Percentiles rank a stretch among this genome's conserved stretches.
These are phyloP conservation scores for Nicotiana sylvestris DNA, from an alignment of 257 asterid genomes.

Conservation along the genomic window DNA sequence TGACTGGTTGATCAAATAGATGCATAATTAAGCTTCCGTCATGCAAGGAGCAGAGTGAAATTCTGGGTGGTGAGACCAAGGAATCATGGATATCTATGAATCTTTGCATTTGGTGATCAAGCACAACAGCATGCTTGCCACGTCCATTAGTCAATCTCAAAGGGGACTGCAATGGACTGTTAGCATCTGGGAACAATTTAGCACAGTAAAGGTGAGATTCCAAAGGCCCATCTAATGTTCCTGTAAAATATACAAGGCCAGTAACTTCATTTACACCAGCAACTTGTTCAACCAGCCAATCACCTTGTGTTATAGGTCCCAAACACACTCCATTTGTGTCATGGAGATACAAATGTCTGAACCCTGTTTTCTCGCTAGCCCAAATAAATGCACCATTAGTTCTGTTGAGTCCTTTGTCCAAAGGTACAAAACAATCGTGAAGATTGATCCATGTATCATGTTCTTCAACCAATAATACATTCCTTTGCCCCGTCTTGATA, in stretches of 20 bases:
- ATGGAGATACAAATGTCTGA: conserved; percentile 72
- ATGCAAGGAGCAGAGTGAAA: conserved; percentile 56
- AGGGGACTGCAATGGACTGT: conserved; percentile 38
- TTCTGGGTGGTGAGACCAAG: conserved; percentile 64
- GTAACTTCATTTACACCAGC: conserved; percentile 80
- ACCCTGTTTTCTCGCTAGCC: conserved; percentile 93
- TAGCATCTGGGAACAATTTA: conserved; percentile 41
- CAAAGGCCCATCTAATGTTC: conserved; percentile 70
- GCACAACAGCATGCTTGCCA: conserved; percentile 79
- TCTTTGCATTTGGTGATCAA: conserved; percentile 77
- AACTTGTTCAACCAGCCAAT: conserved; percentile 92
- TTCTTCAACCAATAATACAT: conserved; percentile 69
- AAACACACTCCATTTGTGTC: conserved; percentile 61
- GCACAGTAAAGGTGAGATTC: conserved; percentile 80
- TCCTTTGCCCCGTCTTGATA: conserved; percentile 61
- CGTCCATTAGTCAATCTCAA: conserved; percentile 64
- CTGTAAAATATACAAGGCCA: conserved; percentile 68
- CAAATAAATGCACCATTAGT: conserved; percentile 71
- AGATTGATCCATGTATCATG: conserved; percentile 77
- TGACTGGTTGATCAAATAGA: conserved; percentile 53
- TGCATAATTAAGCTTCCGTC: conserved; percentile 59
- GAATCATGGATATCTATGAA: conserved; percentile 79
- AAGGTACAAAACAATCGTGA: conserved; percentile 84
- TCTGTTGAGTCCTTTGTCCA: conserved; percentile 54
- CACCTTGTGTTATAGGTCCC: conserved; percentile 84